phyloP scores from a whole-genome alignment of 2,329 filamentous ascomycete genomes.

The Verruconis gallopava region DNA sequence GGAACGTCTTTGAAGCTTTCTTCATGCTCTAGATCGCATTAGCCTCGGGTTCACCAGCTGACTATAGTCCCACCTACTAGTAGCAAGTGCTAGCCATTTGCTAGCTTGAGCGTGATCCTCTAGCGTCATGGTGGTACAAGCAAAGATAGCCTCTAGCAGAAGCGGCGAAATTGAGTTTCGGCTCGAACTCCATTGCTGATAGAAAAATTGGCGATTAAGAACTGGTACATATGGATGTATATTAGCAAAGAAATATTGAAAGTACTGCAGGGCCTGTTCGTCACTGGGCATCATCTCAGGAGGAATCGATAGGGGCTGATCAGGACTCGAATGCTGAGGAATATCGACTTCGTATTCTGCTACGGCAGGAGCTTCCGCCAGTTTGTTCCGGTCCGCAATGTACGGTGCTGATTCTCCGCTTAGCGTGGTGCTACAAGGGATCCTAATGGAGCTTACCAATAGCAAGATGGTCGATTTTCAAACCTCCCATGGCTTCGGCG shows the following conservation, averaged over 20 bases:
- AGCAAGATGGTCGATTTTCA: conserved; percentile 78
- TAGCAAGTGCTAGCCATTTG: conserved; percentile 84
- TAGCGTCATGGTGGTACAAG: conserved; percentile 70
- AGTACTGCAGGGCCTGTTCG: conserved; percentile 67
- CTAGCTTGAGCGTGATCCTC: conserved; percentile 75
- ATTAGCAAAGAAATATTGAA: conserved; percentile 79
- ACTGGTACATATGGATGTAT: conserved; percentile 91
- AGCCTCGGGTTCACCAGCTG: conserved; percentile 6
- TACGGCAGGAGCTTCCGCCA: conserved; percentile 48
- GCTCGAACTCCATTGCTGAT: conserved; percentile 78
- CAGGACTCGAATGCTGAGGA: conserved; percentile 56
- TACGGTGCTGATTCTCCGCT: conserved; percentile 55
- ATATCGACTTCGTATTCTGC: conserved; percentile 61
- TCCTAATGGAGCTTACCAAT: conserved; percentile 47
- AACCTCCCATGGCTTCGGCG: conserved; percentile 67
- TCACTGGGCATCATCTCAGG: conserved; percentile 88
- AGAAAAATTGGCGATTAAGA: conserved; percentile 68
- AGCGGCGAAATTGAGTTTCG: conserved; percentile 78
- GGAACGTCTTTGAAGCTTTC: conserved; percentile 90
- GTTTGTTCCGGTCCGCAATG: conserved; percentile 52
- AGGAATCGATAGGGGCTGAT: conserved; percentile 73
- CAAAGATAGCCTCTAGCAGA: conserved; percentile 80
- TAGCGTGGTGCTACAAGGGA: conserved; percentile 9
- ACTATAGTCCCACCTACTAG: conserved; percentile 43
- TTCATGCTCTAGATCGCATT: conserved; percentile 55